Conservation (phyloP, 2,329 filamentous ascomycete genomes). For the Hymenoscyphus repandus region DNA sequence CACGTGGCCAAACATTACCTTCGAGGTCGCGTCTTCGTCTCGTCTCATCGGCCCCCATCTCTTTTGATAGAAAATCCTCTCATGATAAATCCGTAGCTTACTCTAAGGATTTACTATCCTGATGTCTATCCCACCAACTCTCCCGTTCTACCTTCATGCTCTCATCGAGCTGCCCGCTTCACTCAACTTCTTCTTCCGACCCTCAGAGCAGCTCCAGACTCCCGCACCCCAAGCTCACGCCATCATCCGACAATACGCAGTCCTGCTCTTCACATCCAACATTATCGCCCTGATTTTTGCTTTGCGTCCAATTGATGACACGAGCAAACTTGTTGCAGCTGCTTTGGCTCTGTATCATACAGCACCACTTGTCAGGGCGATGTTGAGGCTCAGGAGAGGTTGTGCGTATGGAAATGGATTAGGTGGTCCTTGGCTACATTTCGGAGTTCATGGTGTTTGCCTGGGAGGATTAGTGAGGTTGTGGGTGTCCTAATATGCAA, state of each 20-base stretch:
- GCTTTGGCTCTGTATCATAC: constrained; percentile 34
- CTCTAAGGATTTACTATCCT: not conserved
- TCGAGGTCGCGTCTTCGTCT: too few relatives aligned
- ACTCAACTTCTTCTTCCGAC: constrained; percentile 33
- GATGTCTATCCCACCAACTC: constrained; percentile 1
- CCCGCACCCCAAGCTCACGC: constrained; percentile 33
- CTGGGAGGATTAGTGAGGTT: not conserved
- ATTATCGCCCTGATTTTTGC: constrained; percentile 33
- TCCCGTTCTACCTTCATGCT: constrained; percentile 31
- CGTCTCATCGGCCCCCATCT: not conserved
- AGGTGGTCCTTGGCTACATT: constrained; percentile 26
- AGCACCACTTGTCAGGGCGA: constrained; percentile 30
- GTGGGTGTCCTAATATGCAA: not conserved
- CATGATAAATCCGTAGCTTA: not conserved
- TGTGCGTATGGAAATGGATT: constrained; percentile 9
- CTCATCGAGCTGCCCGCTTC: constrained; percentile 34
- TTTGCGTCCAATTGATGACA: constrained; percentile 24
- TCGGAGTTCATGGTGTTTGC: constrained; percentile 19
- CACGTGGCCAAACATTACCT: too few relatives aligned
- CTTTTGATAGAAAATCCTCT: not conserved
- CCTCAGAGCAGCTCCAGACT: constrained; percentile 28
- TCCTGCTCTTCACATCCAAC: constrained; percentile 31
- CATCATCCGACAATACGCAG: constrained; percentile 35
- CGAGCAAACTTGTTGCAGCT: constrained; percentile 29
- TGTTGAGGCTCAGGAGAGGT: constrained; percentile 11